Evolutionary conservation across 805 yeast species (phyloP).

Genomic region (Priceomyces fermenticarens): DNA sequence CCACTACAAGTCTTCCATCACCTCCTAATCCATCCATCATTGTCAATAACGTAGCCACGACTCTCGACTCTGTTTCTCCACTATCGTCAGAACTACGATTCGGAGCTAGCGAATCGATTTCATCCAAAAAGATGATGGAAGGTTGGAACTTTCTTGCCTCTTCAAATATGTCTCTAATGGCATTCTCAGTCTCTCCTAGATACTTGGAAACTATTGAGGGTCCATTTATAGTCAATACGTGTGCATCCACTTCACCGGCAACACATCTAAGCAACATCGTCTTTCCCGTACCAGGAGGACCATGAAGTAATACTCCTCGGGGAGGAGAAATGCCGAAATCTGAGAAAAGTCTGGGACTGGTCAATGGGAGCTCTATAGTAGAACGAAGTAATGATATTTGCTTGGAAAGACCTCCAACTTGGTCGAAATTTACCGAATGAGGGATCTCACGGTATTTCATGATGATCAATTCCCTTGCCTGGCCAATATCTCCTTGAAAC

Average conservation of each 20-base stretch:
- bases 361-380: constrained; percentile 76
- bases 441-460: constrained; percentile 43
- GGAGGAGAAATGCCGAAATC: constrained; percentile 92
- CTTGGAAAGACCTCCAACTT: constrained; percentile 74
- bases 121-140: constrained; percentile 84
- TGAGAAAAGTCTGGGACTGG: constrained; percentile 70
- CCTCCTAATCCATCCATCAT: constrained; percentile 77
- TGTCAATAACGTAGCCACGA: constrained; percentile 83
- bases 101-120: constrained; percentile 90
- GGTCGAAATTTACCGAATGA: constrained; percentile 41
- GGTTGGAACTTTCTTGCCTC: constrained; percentile 91
- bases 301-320: constrained; percentile 88
- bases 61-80: constrained; percentile 87
- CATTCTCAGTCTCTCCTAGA: constrained; percentile 89
- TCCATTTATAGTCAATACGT: constrained; percentile 81
- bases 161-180: constrained; percentile 73
- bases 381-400: constrained; percentile 62
- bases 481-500: constrained; percentile 3
- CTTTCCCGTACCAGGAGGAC: constrained; percentile 97
- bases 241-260: constrained; percentile 77
- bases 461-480: neutral
- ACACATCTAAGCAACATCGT: constrained; percentile 83
- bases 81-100: constrained; percentile 78
- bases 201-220: constrained; percentile 91
- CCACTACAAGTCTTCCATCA: constrained; percentile 61